A percentile compares a stretch with the other conserved stretches of the same genome.
Evolutionary conservation across 2,329 filamentous ascomycete species (phyloP).

Genomic region (Whalleya microplaca): DNA sequence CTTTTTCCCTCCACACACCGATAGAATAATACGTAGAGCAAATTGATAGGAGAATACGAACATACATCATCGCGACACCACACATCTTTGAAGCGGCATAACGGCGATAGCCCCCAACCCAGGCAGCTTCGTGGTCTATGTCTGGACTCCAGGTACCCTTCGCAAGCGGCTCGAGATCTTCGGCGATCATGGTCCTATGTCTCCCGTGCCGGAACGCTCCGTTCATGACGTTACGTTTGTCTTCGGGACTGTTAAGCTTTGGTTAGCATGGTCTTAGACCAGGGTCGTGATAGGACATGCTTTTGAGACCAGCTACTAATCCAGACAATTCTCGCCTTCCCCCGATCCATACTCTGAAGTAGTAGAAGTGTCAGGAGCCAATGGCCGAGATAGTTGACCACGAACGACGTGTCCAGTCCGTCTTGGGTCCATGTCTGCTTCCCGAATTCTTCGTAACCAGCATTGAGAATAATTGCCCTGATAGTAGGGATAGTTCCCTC

Average conservation of each 20-base stretch:
- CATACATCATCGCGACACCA: conserved; percentile 8
- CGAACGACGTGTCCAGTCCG: conserved; percentile 1
- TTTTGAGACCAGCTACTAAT: neutral
- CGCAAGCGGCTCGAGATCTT: conserved; percentile 3
- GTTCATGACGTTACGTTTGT: neutral
- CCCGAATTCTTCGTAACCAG: conserved; percentile 1
- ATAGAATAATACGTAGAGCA: neutral
- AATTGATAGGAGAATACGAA: neutral
- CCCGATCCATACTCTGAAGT: neutral
- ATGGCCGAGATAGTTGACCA: conserved; percentile 6
- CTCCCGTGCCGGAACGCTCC: neutral
- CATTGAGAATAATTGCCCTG: conserved; percentile 5
- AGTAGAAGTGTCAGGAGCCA: conserved; percentile 7
- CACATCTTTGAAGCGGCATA: conserved; percentile 9
- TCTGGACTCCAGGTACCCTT: conserved; percentile 3
- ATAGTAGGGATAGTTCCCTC: neutral
- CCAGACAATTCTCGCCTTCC: neutral
- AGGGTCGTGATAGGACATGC: neutral
- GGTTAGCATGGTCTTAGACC: neutral
- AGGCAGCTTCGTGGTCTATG: neutral
- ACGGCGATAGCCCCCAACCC: conserved; percentile 3
- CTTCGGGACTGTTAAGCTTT: neutral
- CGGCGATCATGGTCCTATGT: conserved; percentile 4
- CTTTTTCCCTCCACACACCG: too few relatives aligned
- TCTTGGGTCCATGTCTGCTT: conserved; percentile 4